phyloP scores from a whole-genome alignment of 176 grass and related monocot species.

The Lolium perenne region DNA sequence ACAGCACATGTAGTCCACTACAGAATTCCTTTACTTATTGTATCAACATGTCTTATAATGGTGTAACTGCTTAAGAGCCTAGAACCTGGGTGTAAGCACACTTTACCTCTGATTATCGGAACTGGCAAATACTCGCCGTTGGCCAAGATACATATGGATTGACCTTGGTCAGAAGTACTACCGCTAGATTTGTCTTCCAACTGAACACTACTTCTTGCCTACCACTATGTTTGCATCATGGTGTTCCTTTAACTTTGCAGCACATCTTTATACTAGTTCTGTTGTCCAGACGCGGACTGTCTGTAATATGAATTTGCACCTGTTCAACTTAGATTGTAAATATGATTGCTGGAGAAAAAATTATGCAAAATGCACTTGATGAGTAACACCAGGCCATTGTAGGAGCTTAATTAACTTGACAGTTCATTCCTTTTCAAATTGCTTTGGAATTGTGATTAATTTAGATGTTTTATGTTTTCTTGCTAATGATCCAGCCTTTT shows the following conservation, averaged over 20 bases:
- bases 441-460: neutral
- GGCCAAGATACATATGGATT: neutral
- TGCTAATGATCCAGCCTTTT: constrained; percentile 16
- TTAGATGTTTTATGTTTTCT: constrained; percentile 5
- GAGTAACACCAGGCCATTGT: neutral
- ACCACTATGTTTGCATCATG: neutral
- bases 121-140: neutral
- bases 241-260: neutral
- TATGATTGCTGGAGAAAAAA: neutral
- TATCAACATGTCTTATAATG: neutral
- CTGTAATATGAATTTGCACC: neutral
- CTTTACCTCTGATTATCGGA: neutral
- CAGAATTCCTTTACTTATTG: neutral
- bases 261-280: neutral
- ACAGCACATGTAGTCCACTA: neutral
- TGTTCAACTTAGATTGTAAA: neutral
- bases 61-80: neutral
- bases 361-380: constrained; percentile 20
- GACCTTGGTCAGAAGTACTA: neutral
- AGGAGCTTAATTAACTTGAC: constrained; percentile 13
- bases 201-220: neutral
- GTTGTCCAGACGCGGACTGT: neutral
- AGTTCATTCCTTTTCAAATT: constrained; percentile 8
- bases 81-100: neutral
- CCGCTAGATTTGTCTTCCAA: neutral